Base-by-base conservation (phyloP, 2,329 filamentous ascomycete species). In the Proliferodiscus dingleyae region DNA sequence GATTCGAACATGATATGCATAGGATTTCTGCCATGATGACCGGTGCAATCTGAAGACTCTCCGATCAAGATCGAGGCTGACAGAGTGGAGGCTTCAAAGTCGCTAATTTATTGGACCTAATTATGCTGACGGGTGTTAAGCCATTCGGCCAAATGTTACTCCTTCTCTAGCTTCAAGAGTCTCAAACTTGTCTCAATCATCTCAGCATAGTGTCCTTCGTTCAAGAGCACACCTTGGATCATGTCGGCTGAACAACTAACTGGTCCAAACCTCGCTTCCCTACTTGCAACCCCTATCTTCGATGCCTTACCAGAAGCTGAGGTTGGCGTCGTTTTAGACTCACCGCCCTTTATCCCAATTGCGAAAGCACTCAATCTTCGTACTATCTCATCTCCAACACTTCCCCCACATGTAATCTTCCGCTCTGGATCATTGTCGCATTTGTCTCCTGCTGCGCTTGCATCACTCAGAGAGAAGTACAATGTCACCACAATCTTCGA, bases 401-500 rank as follows among this genome's bases (percentile, higher is more conserved):
- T 45, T 2, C 29, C 26, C n/a, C 46, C 49, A 10, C 37, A 44
- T 26, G 16, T 41, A 10, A 28, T 55, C 19, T 52, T 48, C 30
- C 49, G 54, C 13, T 51, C 54, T 3, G 54, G 53, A 2, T 13
- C 30, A 1, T 40, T 55, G 3, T 47, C 43, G 0, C 33, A 49
- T 21, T 22, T 56, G 1, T 30, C 49, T 2, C 13, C 29, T 10
- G 23, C 37, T 8, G 19, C 16, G 5, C 45, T 52, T 10, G 10
- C 16, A 5, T 11, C 19, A 6, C 45, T 54, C 15, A 40, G 45
- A 15, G 16, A 32, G 15, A 33, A 40, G 1, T 50, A 49, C 22
- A 49, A 41, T 10, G 49, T 58, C n/a, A 52, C 29, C 7, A 53
- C 50, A 1, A 55, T 80, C 41, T 78, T 77, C 55, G 77, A 79